phyloP scores from a whole-genome alignment of 768 basidiomycete species.

The Lentinus tigrinus region DNA sequence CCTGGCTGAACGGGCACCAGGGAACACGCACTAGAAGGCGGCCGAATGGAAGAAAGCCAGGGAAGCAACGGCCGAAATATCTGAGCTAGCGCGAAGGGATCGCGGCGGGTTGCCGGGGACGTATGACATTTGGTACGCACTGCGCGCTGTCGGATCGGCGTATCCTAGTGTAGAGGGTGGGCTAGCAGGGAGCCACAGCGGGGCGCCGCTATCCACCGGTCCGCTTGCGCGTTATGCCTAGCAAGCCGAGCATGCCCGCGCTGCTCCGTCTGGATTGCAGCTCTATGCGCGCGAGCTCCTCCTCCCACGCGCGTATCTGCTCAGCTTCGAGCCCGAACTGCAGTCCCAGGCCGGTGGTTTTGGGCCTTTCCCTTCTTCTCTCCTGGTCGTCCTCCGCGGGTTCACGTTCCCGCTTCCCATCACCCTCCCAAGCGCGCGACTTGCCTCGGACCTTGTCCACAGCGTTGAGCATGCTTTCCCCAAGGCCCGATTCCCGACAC shows the following conservation, averaged over 20 bases:
- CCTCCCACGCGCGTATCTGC: slow-evolving; percentile 64
- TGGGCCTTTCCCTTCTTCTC: slow-evolving; percentile 29
- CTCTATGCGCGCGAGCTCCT: slow-evolving; percentile 73
- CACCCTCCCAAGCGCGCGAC: slow-evolving; percentile 12
- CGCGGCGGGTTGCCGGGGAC: not conserved
- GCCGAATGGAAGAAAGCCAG: not conserved
- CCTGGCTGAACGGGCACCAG: not conserved
- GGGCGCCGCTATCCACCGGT: slow-evolving; percentile 7
- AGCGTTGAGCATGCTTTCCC: slow-evolving; percentile 15
- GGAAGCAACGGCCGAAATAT: not conserved
- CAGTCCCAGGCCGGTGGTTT: slow-evolving; percentile 18
- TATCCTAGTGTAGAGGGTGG: not conserved
- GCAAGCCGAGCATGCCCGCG: slow-evolving; percentile 33
- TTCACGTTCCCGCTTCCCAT: slow-evolving; percentile 7
- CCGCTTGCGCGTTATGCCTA: slow-evolving; percentile 14
- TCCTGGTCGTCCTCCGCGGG: slow-evolving; percentile 30
- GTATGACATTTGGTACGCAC: not conserved
- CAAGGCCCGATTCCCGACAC: slow-evolving; percentile 9
- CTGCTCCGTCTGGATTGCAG: slow-evolving; percentile 47
- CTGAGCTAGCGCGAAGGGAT: not conserved
- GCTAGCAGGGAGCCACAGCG: not conserved
- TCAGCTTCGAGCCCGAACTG: slow-evolving; percentile 14
- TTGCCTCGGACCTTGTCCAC: slow-evolving; percentile 16
- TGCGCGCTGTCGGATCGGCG: too few species aligned
- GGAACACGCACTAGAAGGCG: not conserved